phyloP scores from a whole-genome alignment of 495 filamentous ascomycete species.

The Acidiella bohemica region DNA sequence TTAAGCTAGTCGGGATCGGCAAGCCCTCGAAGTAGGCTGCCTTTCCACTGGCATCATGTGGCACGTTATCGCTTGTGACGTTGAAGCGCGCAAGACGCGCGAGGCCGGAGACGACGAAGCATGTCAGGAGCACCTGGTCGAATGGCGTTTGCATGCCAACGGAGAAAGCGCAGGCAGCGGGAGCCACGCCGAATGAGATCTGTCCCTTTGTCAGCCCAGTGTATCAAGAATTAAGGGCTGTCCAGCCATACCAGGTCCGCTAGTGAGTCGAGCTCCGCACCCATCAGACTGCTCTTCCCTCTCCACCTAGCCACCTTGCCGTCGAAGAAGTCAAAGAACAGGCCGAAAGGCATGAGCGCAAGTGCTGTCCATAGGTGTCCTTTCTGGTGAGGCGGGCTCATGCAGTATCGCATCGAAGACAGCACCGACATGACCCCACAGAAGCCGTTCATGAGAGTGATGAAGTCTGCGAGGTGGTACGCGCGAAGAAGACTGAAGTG shows the following conservation, averaged over 20 bases:
- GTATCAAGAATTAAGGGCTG: neutral
- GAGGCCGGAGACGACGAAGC: slow-evolving; percentile 91
- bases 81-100: slow-evolving; percentile 94
- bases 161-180: slow-evolving; percentile 74
- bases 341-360: slow-evolving; percentile 76
- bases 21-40: slow-evolving; percentile 92
- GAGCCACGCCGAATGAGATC: slow-evolving; percentile 92
- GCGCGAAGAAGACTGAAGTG: slow-evolving; percentile 71
- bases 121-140: slow-evolving; percentile 72
- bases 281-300: slow-evolving; percentile 91
- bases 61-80: slow-evolving; percentile 74
- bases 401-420: slow-evolving; percentile 87
- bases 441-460: slow-evolving; percentile 84
- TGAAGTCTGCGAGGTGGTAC: slow-evolving; percentile 85
- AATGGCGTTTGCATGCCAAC: slow-evolving; percentile 75
- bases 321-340: slow-evolving; percentile 99
- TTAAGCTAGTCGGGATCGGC: slow-evolving; percentile 80
- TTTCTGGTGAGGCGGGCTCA: slow-evolving; percentile 54
- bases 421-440: slow-evolving; percentile 89
- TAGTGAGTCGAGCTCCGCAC: slow-evolving; percentile 93
- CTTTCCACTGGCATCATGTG: slow-evolving; percentile 85
- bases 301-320: slow-evolving; percentile 92
- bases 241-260: slow-evolving; percentile 64
- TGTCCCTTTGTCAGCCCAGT: slow-evolving; percentile 28
- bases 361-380: slow-evolving; percentile 67